Base-by-base conservation (phyloP, 225 moss, liverwort and hornwort species). In the Pleurozium schreberi region DNA sequence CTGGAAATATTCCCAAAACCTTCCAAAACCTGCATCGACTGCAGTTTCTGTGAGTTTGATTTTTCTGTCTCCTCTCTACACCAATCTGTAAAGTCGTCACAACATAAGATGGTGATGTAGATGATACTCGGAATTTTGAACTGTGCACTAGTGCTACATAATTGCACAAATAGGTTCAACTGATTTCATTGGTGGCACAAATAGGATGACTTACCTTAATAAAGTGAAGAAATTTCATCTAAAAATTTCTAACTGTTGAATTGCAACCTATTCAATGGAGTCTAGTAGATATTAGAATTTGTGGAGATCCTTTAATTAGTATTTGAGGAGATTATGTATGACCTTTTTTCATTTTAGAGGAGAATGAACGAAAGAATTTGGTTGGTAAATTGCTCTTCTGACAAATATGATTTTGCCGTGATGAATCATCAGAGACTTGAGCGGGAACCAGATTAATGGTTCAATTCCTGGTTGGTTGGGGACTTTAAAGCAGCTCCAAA, bases 381-480 rank as follows among this genome's bases (percentile, higher is more conserved):
- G 23, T 52, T 52, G 38, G 47, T 58, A 21, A 58, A 18, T 38
- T 61, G 79, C 45, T 26, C 45, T 80, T 80, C 83, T 89, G 52
- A 67, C 78, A 62, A 28, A 28, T 40, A 21, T n/a, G 36, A 25
- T 25, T 49, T 55, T 82, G 26, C 52, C 14, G 12, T 84, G 60
- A 63, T 71, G 34, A 75, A 61, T 49, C 84, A 61, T 49, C 84
- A 93, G 89, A 60, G 89, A 93, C 89, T 89, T 93, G 87, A 92
- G 92, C 34, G 79, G 87, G 57, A 93, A 93, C 85, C 82, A 88
- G 47, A 70, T 93, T 33, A 10, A 1, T 22, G 93, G 89, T 53
- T 0, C 63, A 26, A 85, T 93, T 87, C 90, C 91, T 33, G 22
- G 15, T 42, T 92, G 85, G 90, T 73, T 93, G 83, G 91, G 91